These are phyloP conservation scores for Fusarium sp. DNA, from an alignment of 2,329 filamentous ascomycete species.

Conservation along the genomic window DNA sequence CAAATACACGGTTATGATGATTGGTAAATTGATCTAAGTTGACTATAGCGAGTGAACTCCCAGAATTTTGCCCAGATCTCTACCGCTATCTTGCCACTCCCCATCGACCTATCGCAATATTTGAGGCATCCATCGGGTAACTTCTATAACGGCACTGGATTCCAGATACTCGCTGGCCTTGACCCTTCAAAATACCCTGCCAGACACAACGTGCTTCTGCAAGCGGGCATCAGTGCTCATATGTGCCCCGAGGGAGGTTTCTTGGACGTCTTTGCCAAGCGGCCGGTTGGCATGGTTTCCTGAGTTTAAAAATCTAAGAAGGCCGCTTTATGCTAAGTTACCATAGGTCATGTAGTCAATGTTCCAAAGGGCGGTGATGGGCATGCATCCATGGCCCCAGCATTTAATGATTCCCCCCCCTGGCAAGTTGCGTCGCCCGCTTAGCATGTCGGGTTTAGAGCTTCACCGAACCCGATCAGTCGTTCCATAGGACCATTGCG, in stretches of 20 bases:
- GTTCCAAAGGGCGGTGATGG: background rate
- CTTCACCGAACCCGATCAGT: background rate
- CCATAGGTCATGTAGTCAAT: background rate
- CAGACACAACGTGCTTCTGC: background rate
- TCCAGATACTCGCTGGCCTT: background rate
- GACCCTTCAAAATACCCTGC: background rate
- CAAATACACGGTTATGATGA: rapidly evolving
- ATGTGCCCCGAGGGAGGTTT: background rate
- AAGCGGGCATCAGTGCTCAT: background rate
- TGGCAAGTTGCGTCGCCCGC: background rate
- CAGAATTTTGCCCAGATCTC: background rate
- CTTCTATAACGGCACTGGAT: background rate
- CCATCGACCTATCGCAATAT: background rate
- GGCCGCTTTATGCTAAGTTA: background rate
- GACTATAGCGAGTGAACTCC: background rate
- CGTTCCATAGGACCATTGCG: background rate
- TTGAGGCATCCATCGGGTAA: background rate
- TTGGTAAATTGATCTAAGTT: background rate
- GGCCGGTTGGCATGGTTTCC: background rate
- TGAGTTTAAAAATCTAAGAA: rapidly evolving
- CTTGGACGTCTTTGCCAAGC: background rate
- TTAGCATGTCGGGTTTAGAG: background rate
- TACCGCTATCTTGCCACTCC: background rate
- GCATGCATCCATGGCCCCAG: background rate
- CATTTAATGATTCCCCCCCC: background rate